A percentile compares a stretch with the other conserved stretches of the same genome.
These are phyloP conservation scores for Geotrichum australiense DNA, from an alignment of 1,139 yeast genomes.

Conservation along the genomic window DNA sequence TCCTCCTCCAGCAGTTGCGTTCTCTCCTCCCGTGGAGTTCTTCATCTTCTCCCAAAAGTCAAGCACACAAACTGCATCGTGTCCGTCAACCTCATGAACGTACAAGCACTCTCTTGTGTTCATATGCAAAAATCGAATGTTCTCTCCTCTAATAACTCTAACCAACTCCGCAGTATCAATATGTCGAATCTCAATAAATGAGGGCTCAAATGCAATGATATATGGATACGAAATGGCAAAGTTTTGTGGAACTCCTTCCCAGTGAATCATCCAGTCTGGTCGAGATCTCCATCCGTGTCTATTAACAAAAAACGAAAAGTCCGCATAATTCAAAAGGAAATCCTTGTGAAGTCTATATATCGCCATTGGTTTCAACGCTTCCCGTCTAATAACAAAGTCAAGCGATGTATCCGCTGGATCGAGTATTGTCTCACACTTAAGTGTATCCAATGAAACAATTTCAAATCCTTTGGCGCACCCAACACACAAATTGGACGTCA, in stretches of 20 bases:
- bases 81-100: slow-evolving; percentile 89
- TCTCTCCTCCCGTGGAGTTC: too few relatives aligned
- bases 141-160: slow-evolving; percentile 80
- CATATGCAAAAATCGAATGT: slow-evolving; percentile 79
- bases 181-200: slow-evolving; percentile 86
- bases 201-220: slow-evolving; percentile 80
- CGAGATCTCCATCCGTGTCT: slow-evolving; percentile 95
- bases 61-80: slow-evolving; percentile 82
- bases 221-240: slow-evolving; percentile 94
- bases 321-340: slow-evolving; percentile 80
- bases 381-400: slow-evolving; percentile 88
- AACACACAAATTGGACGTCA: slow-evolving; percentile 81
- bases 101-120: slow-evolving; percentile 91
- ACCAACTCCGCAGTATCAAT: slow-evolving; percentile 81
- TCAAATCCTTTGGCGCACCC: slow-evolving; percentile 97
- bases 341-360: slow-evolving; percentile 85
- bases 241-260: slow-evolving; percentile 95
- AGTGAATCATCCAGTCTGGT: slow-evolving; percentile 87
- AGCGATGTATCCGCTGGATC: slow-evolving; percentile 96
- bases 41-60: slow-evolving; percentile 64
- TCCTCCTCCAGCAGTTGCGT: too few relatives aligned
- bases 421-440: slow-evolving; percentile 65
- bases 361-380: slow-evolving; percentile 80
- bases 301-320: slow-evolving; percentile 89
- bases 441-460: slow-evolving; percentile 73